Percentiles rank a stretch among this genome's conserved stretches.
Conservation (phyloP, 495 filamentous ascomycete genomes). For the Parathielavia hyrcaniae region DNA sequence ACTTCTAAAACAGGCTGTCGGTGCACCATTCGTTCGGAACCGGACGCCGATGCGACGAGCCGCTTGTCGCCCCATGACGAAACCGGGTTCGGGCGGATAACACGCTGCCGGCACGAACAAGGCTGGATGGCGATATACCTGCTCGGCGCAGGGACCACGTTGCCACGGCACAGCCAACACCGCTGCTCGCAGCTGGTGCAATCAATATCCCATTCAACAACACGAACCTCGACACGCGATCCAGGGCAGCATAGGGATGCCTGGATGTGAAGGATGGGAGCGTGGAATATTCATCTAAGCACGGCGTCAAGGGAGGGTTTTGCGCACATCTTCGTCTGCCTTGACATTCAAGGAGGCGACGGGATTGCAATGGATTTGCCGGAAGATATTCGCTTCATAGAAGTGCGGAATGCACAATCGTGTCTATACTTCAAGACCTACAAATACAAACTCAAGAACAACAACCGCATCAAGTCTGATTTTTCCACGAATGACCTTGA, state of each 20-base stretch:
- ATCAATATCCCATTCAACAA: background rate
- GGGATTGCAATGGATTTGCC: background rate
- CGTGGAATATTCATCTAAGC: conserved; percentile 5
- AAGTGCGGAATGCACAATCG: background rate
- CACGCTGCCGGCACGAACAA: too few species aligned
- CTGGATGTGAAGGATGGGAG: background rate
- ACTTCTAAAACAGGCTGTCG: background rate
- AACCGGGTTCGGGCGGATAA: too few species aligned
- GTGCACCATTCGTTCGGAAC: too few species aligned
- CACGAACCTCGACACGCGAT: background rate
- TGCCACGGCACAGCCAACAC: too few species aligned
- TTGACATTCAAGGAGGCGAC: background rate
- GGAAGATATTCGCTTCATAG: background rate
- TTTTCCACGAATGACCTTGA: too few species aligned
- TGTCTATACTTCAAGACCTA: background rate
- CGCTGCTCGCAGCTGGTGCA: too few species aligned
- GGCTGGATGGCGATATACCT: too few species aligned
- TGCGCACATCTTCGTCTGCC: background rate
- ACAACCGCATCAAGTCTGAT: background rate
- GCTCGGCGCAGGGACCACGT: too few species aligned
- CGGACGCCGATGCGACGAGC: background rate
- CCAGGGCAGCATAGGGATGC: background rate
- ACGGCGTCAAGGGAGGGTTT: conserved; percentile 1
- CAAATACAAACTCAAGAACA: background rate
- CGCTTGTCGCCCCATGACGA: background rate